Evolutionary conservation across 305 asterid species (phyloP).

Genomic region (Caryopteris hybrid): DNA sequence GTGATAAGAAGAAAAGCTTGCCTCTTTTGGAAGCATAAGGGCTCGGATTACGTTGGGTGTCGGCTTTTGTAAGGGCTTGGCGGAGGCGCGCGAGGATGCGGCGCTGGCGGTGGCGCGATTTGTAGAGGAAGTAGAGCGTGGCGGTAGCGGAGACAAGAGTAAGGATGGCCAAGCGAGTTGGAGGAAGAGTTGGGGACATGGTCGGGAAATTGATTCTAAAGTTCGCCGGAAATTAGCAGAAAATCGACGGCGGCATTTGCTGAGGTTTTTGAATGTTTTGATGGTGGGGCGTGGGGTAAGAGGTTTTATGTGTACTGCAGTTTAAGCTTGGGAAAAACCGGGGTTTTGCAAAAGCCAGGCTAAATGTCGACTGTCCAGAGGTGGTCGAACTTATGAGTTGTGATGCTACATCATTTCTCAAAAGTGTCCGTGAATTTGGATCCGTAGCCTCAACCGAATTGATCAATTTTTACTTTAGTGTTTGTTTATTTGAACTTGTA

Average conservation of each 20-base stretch:
- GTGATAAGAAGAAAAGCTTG: slow-evolving; percentile 63
- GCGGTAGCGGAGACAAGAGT: slow-evolving; percentile 77
- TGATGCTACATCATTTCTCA: no score
- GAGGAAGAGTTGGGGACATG: slow-evolving; percentile 49
- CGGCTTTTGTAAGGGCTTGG: slow-evolving; percentile 8
- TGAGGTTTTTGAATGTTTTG: slow-evolving; percentile 13
- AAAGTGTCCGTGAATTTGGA: no score
- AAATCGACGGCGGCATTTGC: slow-evolving; percentile 5
- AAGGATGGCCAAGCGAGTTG: slow-evolving; percentile 57
- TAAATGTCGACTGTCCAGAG: neutral
- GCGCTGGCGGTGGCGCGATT: slow-evolving; percentile 67
- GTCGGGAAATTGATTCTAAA: slow-evolving; percentile 6
- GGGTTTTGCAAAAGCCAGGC: neutral
- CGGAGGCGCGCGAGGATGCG: slow-evolving; percentile 38
- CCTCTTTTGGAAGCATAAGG: slow-evolving; percentile 39
- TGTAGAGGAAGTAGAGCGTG: slow-evolving; percentile 66
- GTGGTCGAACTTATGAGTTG: no score
- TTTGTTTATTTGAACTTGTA: no score
- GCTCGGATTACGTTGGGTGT: slow-evolving; percentile 1
- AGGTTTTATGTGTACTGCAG: neutral
- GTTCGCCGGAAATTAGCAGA: slow-evolving; percentile 6
- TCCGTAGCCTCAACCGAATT: no score
- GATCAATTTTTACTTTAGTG: no score
- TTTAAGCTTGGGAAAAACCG: neutral
- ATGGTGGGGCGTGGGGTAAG: neutral